These are phyloP conservation scores for Phaseolus lunatus DNA, from an alignment of 306 rosid genomes.

Conservation along the genomic window DNA sequence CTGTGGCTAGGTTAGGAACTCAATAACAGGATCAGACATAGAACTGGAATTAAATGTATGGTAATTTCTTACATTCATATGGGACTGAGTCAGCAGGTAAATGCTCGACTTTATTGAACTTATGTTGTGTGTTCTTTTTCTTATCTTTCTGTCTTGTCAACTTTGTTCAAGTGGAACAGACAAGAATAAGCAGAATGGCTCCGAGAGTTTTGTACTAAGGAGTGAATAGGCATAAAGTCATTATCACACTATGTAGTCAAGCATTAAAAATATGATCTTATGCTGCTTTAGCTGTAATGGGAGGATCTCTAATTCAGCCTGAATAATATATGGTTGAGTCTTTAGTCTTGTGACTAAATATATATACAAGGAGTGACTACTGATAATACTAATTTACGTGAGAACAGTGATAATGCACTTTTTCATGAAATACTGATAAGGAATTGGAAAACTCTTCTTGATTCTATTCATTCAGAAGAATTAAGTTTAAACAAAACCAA, in stretches of 20 bases:
- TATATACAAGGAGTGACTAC: not conserved
- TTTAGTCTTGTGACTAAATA: not conserved
- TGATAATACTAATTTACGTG: not conserved
- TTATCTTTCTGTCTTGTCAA: not conserved
- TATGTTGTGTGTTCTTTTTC: slow-evolving; percentile 9
- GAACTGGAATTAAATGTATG: not conserved
- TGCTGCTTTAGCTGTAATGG: not conserved
- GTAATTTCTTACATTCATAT: not conserved
- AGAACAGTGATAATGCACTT: too few relatives aligned
- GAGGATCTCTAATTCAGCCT: not conserved
- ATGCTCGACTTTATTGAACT: not conserved
- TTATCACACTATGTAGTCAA: not conserved
- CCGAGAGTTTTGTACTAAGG: not conserved
- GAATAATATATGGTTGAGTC: not conserved
- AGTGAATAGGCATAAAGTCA: not conserved
- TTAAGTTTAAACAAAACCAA: too few relatives aligned
- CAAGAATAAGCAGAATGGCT: not conserved
- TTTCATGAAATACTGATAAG: too few relatives aligned
- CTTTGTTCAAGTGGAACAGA: not conserved
- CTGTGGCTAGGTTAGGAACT: not conserved
- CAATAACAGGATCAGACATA: not conserved
- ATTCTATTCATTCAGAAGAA: too few relatives aligned
- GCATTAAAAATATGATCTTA: slow-evolving; percentile 15
- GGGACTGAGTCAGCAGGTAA: not conserved
- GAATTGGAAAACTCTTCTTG: too few relatives aligned